Evolutionary conservation across 2,329 filamentous ascomycete species (phyloP).

Genomic region (Daldinia eschscholtzii): DNA sequence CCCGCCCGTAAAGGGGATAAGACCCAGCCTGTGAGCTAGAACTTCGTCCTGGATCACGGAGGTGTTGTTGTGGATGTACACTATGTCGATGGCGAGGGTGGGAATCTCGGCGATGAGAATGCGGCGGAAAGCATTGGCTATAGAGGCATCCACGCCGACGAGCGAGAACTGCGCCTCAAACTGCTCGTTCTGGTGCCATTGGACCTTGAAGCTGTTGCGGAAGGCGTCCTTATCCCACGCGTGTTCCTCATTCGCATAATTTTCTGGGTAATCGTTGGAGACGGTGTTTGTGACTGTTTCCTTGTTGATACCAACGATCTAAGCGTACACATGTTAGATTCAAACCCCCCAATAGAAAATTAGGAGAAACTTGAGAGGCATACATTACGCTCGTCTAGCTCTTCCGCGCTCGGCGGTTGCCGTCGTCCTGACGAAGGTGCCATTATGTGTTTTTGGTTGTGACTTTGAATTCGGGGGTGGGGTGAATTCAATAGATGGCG

Average conservation of each 20-base stretch:
- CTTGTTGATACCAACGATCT: constrained; percentile 88
- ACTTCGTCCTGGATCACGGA: constrained; percentile 99
- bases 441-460: constrained; percentile 45
- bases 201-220: constrained; percentile 75
- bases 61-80: constrained; percentile 96
- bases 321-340: constrained; percentile 40
- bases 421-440: constrained; percentile 49
- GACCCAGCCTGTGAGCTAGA: constrained; percentile 86
- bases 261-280: constrained; percentile 91
- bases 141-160: constrained; percentile 88
- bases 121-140: constrained; percentile 97
- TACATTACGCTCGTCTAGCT: constrained; percentile 51
- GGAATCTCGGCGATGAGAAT: constrained; percentile 96
- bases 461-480: constrained; percentile 42
- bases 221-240: constrained; percentile 83
- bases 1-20: constrained; percentile 88
- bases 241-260: constrained; percentile 89
- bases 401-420: constrained; percentile 43
- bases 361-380: constrained; percentile 2
- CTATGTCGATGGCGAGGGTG: constrained; percentile 91
- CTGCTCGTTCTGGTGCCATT: constrained; percentile 86
- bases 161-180: constrained; percentile 90
- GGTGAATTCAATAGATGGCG: constrained; percentile 35
- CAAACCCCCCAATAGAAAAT: background rate
- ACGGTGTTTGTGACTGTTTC: constrained; percentile 92